phyloP scores from a whole-genome alignment of 2,329 filamentous ascomycete species.

The Elsinoe necatrix region DNA sequence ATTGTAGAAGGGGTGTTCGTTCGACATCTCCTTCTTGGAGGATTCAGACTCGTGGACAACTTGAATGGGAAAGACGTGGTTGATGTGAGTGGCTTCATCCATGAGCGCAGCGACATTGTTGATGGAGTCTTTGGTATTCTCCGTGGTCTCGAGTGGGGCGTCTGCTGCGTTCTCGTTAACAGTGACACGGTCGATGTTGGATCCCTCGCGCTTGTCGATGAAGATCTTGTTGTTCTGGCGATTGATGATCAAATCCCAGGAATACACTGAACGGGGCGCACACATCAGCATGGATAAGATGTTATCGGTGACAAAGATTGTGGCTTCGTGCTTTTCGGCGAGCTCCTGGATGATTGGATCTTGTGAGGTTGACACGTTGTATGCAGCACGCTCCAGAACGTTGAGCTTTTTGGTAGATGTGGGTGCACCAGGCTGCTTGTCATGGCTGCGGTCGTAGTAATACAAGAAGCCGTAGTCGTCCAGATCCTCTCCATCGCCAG shows the following conservation, averaged over 20 bases:
- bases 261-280: constrained; percentile 89
- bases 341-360: constrained; percentile 96
- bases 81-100: constrained; percentile 98
- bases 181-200: constrained; percentile 90
- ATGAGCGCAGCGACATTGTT: constrained; percentile 91
- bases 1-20: constrained; percentile 98
- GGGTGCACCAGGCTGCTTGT: constrained; percentile 82
- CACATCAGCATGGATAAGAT: constrained; percentile 99
- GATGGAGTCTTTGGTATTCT: constrained; percentile 87
- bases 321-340: constrained; percentile 89
- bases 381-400: constrained; percentile 85
- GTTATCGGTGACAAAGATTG: constrained; percentile 93
- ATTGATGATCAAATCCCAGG: constrained; percentile 94
- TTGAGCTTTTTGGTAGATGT: constrained; percentile 78
- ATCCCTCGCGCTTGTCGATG: constrained; percentile 96
- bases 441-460: constrained; percentile 93
- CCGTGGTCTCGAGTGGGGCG: constrained; percentile 80
- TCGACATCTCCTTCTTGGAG: constrained; percentile 70
- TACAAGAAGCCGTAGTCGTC: constrained; percentile 96
- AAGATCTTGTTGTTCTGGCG: constrained; percentile 94
- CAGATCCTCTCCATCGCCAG: constrained; percentile 88
- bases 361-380: constrained; percentile 94
- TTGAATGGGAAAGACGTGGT: constrained; percentile 98
- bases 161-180: constrained; percentile 98
- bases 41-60: constrained; percentile 75